Evolutionary conservation across 2,329 filamentous ascomycete species (phyloP), one percentile per base, ranked within the genome.

Genomic region (Chrysoporthe puriensis): DNA sequence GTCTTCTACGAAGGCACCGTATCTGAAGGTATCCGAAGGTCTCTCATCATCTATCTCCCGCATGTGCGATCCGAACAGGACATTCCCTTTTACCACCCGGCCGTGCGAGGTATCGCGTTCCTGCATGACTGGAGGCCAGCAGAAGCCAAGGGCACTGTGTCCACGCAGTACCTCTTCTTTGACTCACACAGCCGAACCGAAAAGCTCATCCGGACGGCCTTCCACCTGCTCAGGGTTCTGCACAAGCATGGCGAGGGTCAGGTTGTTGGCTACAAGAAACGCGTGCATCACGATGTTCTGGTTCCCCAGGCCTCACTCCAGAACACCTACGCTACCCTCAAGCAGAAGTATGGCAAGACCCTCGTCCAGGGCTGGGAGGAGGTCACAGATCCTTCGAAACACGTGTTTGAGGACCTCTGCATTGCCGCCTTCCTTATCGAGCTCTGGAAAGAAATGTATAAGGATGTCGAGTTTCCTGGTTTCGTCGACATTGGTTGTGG

Each of bases 401-500:
- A 98, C 75, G 93, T 98, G 2, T 98, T 97, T 78, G 96, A 99
- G 76, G 95, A 98, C 76, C 81, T 99, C 26, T 87, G 89, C 4
- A 97, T 99, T 70, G 92, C 95, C 0, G 92, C 95, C 0, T 99
- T 97, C 74, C 82, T 98, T 63, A 92, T 98, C 36, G 94, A 97
- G 80, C 81, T 98, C 2, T 99, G 96, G 96, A 80, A 82, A 14
- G 88, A 91, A 67, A 95, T 97, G 89, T 98, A 98, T 76, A 75
- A 73, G 48, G 76, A 75, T 54, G 67, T 60, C 0, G 69, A 72
- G 0, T 97, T 97, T 73, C 92, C 93, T 0, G 94, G 95, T 0
- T 99, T 98, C 74, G 92, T 97, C 26, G 96, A 99, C 75, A 93
- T 99, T 58, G 96, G 95, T 5, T 98, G 96, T 76, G 96, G 96